Base-by-base conservation (phyloP, 2,329 filamentous ascomycete genomes). In the Colletotrichum salicis region DNA sequence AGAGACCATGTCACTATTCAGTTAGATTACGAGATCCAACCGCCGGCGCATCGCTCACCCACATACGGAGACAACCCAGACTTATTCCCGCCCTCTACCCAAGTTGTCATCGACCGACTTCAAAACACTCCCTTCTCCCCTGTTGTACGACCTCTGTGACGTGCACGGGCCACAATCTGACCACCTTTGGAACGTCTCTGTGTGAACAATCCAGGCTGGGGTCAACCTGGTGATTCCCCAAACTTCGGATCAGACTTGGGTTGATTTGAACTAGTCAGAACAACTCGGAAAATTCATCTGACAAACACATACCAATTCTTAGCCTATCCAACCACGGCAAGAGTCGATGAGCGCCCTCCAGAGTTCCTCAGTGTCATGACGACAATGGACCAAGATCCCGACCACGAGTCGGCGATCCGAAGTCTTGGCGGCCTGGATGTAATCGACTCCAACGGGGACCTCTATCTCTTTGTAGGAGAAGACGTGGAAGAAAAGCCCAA, bases 131-230 rank as follows among this genome's bases (percentile, higher is more conserved):
- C 5, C n/a, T 22, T 31, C 5, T 15, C 3, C 10, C 11, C 41
- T 3, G 52, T 66, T 56, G 52, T 31, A 56, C 63, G 22, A 48
- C 27, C 22, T 61, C 48, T 61, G 56, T 10, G 63, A 67, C 67
- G 67, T 61, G 67, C 67, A 70, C 67, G 63, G 67, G 48, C 63
- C 56, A 70, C 15, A 55, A 67, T 67, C 67, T 61, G 27, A 61
- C 67, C 67, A 70, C 62, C 52, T 52, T 8, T 41, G 27, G 22
- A 10, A 45, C 54, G 12, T 12, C 5, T 41, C 37, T 2, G 29
- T 41, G 51, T 37, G 37, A 54, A 27, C 35, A 29, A 27, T 6
- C 22, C 54, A 33, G 29, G 24, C 54, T n/a, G 19, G 15, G 24
- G 54, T 11, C 54, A 29, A n/a, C 54, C 27, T n/a, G n/a, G 31